Percentiles rank a stretch among this genome's conserved stretches.
Conservation (phyloP, 306 rosid species). For the Vicia villosa region DNA sequence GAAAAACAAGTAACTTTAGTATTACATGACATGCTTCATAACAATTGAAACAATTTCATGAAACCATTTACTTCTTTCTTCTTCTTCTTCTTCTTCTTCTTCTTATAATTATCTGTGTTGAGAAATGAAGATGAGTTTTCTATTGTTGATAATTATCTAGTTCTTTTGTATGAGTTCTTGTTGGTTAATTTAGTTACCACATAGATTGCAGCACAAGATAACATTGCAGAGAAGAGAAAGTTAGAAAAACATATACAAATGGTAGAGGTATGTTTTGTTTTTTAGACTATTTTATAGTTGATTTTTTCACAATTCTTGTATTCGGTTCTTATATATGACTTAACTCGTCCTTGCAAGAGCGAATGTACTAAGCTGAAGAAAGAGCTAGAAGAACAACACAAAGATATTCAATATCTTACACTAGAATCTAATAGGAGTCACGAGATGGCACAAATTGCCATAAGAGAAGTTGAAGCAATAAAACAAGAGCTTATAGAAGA, state of each 20-base stretch:
- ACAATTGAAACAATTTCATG: background rate
- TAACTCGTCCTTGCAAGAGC: constrained; percentile 1
- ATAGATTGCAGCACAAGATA: constrained; percentile 34
- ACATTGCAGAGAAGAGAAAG: constrained; percentile 31
- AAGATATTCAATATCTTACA: constrained; percentile 5
- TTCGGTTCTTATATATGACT: background rate
- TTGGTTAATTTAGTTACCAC: background rate
- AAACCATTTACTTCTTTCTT: constrained; percentile 7
- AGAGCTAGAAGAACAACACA: constrained; percentile 33
- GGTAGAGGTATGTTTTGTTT: constrained; percentile 33
- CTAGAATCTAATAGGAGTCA: constrained; percentile 18
- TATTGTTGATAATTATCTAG: background rate
- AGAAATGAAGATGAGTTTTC: constrained; percentile 32
- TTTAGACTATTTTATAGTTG: background rate
- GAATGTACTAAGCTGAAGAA: constrained; percentile 25
- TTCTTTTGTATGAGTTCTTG: background rate
- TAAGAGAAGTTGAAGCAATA: constrained; percentile 28
- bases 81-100: background rate
- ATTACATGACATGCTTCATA: background rate
- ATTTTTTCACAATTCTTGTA: background rate
- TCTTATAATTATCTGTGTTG: constrained; percentile 30
- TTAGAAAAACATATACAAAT: constrained; percentile 34
- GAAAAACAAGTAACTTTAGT: constrained; percentile 39
- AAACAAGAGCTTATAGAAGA: constrained; percentile 33
- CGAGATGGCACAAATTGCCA: constrained; percentile 30